Evolutionary conservation across 805 yeast genomes (phyloP).

Genomic region (Candida saitoana): DNA sequence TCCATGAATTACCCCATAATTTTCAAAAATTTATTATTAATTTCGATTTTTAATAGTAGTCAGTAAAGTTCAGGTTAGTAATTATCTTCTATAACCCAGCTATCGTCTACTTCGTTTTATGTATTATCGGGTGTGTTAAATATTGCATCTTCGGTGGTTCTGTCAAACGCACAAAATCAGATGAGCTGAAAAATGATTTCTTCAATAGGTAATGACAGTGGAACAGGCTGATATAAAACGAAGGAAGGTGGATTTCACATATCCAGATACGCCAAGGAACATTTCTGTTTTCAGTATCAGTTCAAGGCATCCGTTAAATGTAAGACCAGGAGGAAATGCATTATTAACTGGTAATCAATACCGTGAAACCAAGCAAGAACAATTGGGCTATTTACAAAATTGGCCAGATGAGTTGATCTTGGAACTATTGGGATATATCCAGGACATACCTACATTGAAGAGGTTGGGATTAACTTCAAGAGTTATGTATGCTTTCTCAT

Average conservation of each 20-base stretch:
- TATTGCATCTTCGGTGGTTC: too few relatives aligned
- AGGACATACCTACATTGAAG: slow-evolving; percentile 45
- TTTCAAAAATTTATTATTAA: too few relatives aligned
- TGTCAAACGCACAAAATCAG: too few relatives aligned
- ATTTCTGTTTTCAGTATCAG: slow-evolving; percentile 24
- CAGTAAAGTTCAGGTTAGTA: too few relatives aligned
- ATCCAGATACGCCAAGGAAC: slow-evolving; percentile 11
- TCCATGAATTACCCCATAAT: too few relatives aligned
- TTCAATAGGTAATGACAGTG: slow-evolving; percentile 1
- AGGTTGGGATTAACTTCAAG: slow-evolving; percentile 58
- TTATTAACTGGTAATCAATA: slow-evolving; percentile 27
- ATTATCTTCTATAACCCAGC: too few relatives aligned
- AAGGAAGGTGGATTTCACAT: slow-evolving; percentile 2
- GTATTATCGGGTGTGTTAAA: too few relatives aligned
- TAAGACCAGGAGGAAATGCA: slow-evolving; percentile 72
- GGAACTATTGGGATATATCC: slow-evolving; percentile 47
- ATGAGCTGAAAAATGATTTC: slow-evolving; percentile 1
- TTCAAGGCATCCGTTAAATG: slow-evolving; percentile 64
- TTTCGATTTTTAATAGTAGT: too few relatives aligned
- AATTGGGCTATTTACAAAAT: slow-evolving; percentile 50
- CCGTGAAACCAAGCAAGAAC: slow-evolving; percentile 18
- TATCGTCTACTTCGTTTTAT: too few relatives aligned
- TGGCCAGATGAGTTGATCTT: slow-evolving; percentile 65
- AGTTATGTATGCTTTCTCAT: slow-evolving; percentile 64
- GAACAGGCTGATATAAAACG: slow-evolving; percentile 5